These are phyloP conservation scores for Zalaria obscura DNA, from an alignment of 2,329 filamentous ascomycete genomes.

Conservation along the genomic window DNA sequence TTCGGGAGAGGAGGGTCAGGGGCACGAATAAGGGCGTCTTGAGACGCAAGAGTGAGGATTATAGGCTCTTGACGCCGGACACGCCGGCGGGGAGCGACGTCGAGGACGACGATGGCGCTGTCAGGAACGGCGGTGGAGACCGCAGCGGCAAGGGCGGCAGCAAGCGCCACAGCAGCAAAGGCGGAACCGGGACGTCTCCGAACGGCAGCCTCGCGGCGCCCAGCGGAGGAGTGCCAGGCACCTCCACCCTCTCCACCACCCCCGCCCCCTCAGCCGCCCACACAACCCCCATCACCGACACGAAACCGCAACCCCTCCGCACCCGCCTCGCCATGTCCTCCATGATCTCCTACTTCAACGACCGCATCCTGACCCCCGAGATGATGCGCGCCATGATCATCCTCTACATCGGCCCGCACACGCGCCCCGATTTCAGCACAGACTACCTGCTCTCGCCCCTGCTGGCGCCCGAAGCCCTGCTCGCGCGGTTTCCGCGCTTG, in stretches of 20 bases:
- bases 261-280: constrained; percentile 24
- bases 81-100: constrained; percentile 74
- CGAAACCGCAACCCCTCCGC: constrained; percentile 37
- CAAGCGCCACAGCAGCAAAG: constrained; percentile 1
- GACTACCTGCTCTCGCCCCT: constrained; percentile 87
- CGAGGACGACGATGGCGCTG: constrained; percentile 34
- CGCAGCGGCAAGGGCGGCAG: neutral
- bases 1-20: constrained; percentile 66
- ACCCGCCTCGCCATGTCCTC: constrained; percentile 87
- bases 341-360: constrained; percentile 98
- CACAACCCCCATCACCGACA: constrained; percentile 14
- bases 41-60: constrained; percentile 76
- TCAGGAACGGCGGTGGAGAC: too few relatives aligned
- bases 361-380: constrained; percentile 84
- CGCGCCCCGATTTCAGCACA: constrained; percentile 80
- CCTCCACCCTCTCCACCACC: neutral
- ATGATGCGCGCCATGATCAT: constrained; percentile 99
- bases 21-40: constrained; percentile 70
- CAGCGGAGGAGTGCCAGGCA: neutral
- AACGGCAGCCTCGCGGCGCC: neutral
- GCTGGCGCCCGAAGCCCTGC: constrained; percentile 69
- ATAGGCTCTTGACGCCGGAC: constrained; percentile 63
- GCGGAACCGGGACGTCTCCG: constrained; percentile 1
- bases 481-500: constrained; percentile 82
- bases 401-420: constrained; percentile 85